These are phyloP conservation scores for Scleroderma bovista DNA, from an alignment of 768 basidiomycete genomes.

Conservation along the genomic window DNA sequence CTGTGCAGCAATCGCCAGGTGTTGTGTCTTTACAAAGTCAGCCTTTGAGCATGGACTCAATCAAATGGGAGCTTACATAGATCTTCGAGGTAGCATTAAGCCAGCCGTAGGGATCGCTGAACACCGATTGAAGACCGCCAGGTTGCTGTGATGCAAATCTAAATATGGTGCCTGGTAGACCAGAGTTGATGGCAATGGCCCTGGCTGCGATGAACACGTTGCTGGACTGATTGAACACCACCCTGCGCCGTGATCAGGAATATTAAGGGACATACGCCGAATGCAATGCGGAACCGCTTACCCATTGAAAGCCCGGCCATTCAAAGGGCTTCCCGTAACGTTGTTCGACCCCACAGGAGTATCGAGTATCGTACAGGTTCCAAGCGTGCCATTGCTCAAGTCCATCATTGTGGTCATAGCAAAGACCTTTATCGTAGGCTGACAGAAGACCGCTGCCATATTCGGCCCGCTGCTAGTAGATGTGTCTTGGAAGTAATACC, in stretches of 20 bases:
- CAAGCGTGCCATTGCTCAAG: constrained; percentile 39
- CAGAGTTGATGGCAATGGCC: constrained; percentile 41
- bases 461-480: constrained; percentile 29
- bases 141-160: constrained; percentile 40
- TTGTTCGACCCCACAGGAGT: constrained; percentile 40
- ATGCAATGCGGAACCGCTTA: constrained; percentile 19
- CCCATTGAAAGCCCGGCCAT: constrained; percentile 58
- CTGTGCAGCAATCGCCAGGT: constrained; percentile 53
- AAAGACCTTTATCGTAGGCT: constrained; percentile 42
- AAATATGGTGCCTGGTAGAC: constrained; percentile 59
- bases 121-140: constrained; percentile 39
- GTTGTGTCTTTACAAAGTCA: constrained; percentile 41
- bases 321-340: constrained; percentile 42
- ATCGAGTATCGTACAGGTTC: constrained; percentile 28
- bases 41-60: not conserved
- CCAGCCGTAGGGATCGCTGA: constrained; percentile 46
- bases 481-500: constrained; percentile 43
- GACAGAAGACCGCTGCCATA: constrained; percentile 52
- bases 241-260: constrained; percentile 30
- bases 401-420: constrained; percentile 39
- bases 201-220: constrained; percentile 49
- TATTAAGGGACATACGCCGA: not conserved
- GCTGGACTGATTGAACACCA: constrained; percentile 33
- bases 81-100: constrained; percentile 43
- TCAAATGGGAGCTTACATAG: constrained; percentile 24